Evolutionary conservation across 2,329 filamentous ascomycete genomes (phyloP), one percentile per base, ranked within the genome.

Genomic region (Aspergillus texensis): DNA sequence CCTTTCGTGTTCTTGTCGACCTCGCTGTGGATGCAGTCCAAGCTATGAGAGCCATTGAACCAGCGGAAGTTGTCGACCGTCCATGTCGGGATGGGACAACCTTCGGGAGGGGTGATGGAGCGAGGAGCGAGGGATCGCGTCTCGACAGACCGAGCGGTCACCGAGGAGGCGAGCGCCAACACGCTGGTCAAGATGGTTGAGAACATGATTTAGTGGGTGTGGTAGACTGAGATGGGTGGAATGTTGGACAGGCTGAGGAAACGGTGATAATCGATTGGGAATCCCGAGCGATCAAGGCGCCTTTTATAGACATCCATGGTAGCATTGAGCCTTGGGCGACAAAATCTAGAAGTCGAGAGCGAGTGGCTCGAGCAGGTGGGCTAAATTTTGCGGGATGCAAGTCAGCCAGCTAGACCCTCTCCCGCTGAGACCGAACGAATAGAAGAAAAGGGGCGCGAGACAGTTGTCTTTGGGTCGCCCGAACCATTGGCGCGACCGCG

Each of bases 11-110:
- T 60, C 36, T 65, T 68, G 57, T 74, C 71, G 11, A 48, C 64
- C 36, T 70, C 52, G 58, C 64, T 63, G 63, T 71, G 61, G 54
- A 68, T 58, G 67, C 68, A 65, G 66, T 70, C 65, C 30, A 68
- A 54, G 59, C 64, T 63, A 43, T 67, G 57, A 30, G 67, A 70
- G 52, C 62, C 62, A 62, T 68, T 65, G 64, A 63, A 61, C 64
- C 64, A 66, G 53, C 45, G 28, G 65, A 73, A 71, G 41, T 60
- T 67, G 62, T 52, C 67, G 8, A 74, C 71, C 10, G 60, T 58
- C 71, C 72, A 74, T n/a, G 66, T 72, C 2, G 72, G 72, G 30
- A 73, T 60, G 14, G 71, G 71, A 48, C 72, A 74, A 8, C 71
- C 72, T 0, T 60, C 60, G 4, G 72, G 72, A 3, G 70, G 70